phyloP scores from a whole-genome alignment of 352 stramenopile species.

The Phytophthora hybrid region DNA sequence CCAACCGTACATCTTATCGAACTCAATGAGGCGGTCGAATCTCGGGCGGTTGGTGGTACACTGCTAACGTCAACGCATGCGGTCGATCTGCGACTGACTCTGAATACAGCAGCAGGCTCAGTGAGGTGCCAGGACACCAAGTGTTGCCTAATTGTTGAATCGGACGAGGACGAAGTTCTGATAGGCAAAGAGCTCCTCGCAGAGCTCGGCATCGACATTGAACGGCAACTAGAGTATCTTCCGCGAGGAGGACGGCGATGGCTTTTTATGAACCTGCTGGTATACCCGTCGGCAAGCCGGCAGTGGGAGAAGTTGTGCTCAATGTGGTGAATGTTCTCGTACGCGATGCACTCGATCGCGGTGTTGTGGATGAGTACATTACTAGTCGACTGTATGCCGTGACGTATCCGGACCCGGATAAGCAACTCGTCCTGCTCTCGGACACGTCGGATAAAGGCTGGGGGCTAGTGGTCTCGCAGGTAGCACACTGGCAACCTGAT shows the following conservation, averaged over 20 bases:
- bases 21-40: background rate
- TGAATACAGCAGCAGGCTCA: conserved; percentile 9
- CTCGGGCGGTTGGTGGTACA: background rate
- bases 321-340: conserved; percentile 9
- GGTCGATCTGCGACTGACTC: background rate
- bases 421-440: no score
- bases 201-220: conserved; percentile 9
- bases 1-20: background rate
- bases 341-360: conserved; percentile 4
- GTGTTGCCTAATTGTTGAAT: conserved; percentile 6
- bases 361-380: conserved; percentile 8
- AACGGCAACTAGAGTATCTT: conserved; percentile 13
- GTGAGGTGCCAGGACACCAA: conserved; percentile 9
- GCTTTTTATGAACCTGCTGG: conserved; percentile 4
- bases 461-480: no score
- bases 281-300: background rate
- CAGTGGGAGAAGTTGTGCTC: background rate
- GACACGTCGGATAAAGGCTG: no score
- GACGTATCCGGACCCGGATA: no score
- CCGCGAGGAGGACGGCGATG: background rate
- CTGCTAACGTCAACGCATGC: background rate
- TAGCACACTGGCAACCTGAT: no score
- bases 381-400: conserved; percentile 4
- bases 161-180: conserved; percentile 6
- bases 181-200: conserved; percentile 6